Base-by-base conservation (phyloP, 164 flowering plant species). In the Kingdonia uniflora region DNA sequence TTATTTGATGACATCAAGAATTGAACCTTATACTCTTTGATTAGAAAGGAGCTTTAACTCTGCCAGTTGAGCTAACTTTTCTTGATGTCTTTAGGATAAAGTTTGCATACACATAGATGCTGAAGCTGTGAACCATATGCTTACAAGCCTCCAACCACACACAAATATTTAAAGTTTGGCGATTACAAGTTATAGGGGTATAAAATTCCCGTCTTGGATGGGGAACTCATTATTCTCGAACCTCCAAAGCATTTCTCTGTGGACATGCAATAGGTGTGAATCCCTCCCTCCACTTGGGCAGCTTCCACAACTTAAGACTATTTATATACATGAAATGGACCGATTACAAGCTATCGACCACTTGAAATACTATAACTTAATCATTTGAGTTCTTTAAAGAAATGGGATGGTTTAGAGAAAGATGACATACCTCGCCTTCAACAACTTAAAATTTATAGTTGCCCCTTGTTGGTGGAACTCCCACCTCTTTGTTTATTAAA, bases 281-380 rank as follows among this genome's bases (percentile, higher is more conserved):
- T 11, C 19, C 12, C 49, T 44, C 49, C 49, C 49, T 8, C 49
- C 21, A n/a, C 49, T 44, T n/a, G 49, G 49, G 21, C 49, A 19
- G 11, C 49, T 44, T n/a, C 49, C 49, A 19, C 19, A 5, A 8
- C 49, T 44, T 10, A 44, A 2, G 49, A n/a, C 21, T 8, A 2
- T 19, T 10, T 19, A n/a, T 44, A 44, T 44, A 44, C 10, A 19
- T n/a, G 20, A 16, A 44, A 44, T 44, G 49, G 20, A 44, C 12
- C 4, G 12, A 44, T 8, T 44, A 44, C 7, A n/a, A 44, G 1
- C 16, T 16, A 19, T 44, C 8, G 49, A 44, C 21, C 22, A 44
- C 6, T 44, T 19, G 49, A 16, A 44, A 19, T 11, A 44, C 20
- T 44, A 16, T 7, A n/a, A n/a, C 19, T 19, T 42, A 19, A 19